A percentile compares a stretch with the other conserved stretches of the same genome.
Conservation (phyloP, 495 filamentous ascomycete genomes). For the Penicillium subrubescens region DNA sequence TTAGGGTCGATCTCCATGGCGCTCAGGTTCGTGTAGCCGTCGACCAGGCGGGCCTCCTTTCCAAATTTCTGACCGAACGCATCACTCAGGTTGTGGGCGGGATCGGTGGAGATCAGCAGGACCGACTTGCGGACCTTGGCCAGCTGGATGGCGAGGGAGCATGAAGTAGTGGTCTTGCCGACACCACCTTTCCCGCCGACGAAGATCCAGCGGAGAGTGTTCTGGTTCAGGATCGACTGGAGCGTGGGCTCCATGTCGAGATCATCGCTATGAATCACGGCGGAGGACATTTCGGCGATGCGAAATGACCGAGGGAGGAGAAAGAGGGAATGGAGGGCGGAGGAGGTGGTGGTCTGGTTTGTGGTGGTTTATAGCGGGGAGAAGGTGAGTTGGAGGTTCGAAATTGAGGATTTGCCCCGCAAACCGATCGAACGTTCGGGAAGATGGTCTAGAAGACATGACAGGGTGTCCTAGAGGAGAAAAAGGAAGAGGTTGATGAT, state of each 20-base stretch:
- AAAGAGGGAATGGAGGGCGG: not conserved
- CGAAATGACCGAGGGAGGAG: slow-evolving; percentile 7
- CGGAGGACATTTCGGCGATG: slow-evolving; percentile 58
- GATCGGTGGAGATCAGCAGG: slow-evolving; percentile 96
- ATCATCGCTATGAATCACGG: slow-evolving; percentile 67
- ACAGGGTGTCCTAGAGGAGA: not conserved
- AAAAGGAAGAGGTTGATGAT: not conserved
- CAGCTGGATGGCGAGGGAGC: slow-evolving; percentile 97
- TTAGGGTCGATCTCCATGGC: slow-evolving; percentile 99
- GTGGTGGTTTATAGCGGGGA: slow-evolving; percentile 5
- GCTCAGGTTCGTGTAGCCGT: slow-evolving; percentile 91
- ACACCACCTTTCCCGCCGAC: slow-evolving; percentile 98
- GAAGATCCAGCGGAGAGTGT: slow-evolving; percentile 96
- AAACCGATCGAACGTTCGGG: slow-evolving; percentile 41
- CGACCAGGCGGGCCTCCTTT: slow-evolving; percentile 91
- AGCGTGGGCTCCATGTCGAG: slow-evolving; percentile 89
- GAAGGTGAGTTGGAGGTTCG: slow-evolving; percentile 17
- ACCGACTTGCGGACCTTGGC: slow-evolving; percentile 94
- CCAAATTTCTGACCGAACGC: slow-evolving; percentile 99
- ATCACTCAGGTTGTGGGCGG: slow-evolving; percentile 97
- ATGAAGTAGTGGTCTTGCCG: slow-evolving; percentile 99
- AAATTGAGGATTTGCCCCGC: slow-evolving; percentile 37
- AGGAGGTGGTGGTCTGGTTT: slow-evolving; percentile 1
- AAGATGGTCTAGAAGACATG: slow-evolving; percentile 22
- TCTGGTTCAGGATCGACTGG: slow-evolving; percentile 91